Base-by-base conservation (phyloP, 2,329 filamentous ascomycete species). In the Calonectria multiphialidica region DNA sequence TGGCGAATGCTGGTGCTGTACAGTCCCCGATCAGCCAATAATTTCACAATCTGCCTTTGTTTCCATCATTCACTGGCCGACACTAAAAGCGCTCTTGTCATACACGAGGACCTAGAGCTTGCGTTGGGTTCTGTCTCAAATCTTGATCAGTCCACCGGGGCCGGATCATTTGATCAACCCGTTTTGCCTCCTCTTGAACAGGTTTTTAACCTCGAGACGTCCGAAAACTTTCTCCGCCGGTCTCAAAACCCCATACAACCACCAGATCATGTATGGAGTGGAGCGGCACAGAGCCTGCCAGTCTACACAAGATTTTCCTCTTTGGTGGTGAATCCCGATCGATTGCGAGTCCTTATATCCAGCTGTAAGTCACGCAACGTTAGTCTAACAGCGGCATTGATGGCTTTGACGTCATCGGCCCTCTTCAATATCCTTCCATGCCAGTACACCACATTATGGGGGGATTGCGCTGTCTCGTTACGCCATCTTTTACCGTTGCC, bases 381-480 rank as follows among this genome's bases (percentile, higher is more conserved):
- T 1, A 37, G 6, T n/a, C 5, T 67, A 8, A 67, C 50, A 3
- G 65, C 65, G 2, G 50, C 42, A 15, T 5, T 67, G 2, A 67
- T 67, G 65, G 13, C 50, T 5, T 4, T 47, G 21, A 15, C 53
- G 8, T 40, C 65, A 5, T 44, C 25, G 2, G 30, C 59, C 42
- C 65, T 68, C 21, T 73, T 71, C 23, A 25, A 23, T 8, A 16
- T 68, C 5, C 53, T 73, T 44, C 64, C 71, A 5, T 13, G 5
- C 3, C n/a, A 71, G 9, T 71, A 71, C 18, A 68, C 35, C 16
- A 5, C 25, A 4, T 13, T 71, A 15, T 70, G 62, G 59, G 68
- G 71, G 37, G 71, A 73, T 59, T 73, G 71, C 6, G 71, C 71
- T 5, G 71, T 73, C 2, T 73, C 71, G 0, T 37, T 73, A 9